Percentiles rank a stretch among this genome's conserved stretches.
phyloP scores from a whole-genome alignment of 2,329 filamentous ascomycete genomes.

The Tolypocladium tropicale region DNA sequence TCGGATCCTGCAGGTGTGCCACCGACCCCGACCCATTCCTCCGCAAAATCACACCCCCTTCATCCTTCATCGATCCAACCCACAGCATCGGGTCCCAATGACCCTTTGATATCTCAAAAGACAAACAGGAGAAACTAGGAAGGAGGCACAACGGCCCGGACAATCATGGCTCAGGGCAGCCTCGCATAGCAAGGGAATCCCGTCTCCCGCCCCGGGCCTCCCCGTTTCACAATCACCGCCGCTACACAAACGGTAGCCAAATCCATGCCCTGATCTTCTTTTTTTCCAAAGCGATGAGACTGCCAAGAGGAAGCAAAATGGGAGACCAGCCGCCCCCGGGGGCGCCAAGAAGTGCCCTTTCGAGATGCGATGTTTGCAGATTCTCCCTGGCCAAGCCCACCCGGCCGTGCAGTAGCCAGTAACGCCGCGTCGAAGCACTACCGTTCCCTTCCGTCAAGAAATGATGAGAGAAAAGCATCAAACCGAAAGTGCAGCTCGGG shows the following conservation, averaged over 20 bases:
- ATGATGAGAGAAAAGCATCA: neutral
- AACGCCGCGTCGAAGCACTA: neutral
- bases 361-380: neutral
- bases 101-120: neutral
- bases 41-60: neutral
- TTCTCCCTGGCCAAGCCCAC: too few species aligned
- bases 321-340: neutral
- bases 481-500: neutral
- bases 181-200: neutral
- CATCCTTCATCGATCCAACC: neutral
- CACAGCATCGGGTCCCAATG: neutral
- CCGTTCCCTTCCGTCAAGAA: neutral
- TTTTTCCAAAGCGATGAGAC: neutral
- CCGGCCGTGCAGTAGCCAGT: neutral
- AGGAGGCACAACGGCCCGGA: rapidly evolving
- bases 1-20: neutral
- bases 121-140: neutral
- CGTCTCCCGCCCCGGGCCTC: neutral
- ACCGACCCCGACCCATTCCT: neutral
- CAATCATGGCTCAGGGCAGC: neutral
- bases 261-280: neutral
- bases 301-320: neutral
- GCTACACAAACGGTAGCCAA: neutral
- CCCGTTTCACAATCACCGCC: neutral
- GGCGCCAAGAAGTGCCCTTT: neutral